Base-by-base conservation (phyloP, 1,139 yeast genomes). In the Kodamaea sp. region DNA sequence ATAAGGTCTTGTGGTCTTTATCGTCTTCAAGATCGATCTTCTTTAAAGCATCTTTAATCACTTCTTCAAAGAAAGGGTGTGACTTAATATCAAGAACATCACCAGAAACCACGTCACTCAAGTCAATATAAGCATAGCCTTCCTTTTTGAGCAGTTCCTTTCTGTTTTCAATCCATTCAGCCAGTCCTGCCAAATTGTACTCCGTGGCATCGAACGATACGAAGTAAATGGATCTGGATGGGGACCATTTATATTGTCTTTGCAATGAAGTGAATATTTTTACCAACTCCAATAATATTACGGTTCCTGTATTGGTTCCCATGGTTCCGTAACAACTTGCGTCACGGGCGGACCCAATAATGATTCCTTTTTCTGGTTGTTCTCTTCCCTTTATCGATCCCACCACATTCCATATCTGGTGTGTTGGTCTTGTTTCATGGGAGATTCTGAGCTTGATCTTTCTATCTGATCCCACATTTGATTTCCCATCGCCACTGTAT, bases 311-410 rank as follows among this genome's bases (percentile, higher is more conserved):
- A 47, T 79, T 78, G 14, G 92, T 80, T 22, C 78, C 73, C 2
- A 79, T 63, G 0, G 95, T 82, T 8, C 97, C 97, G 47, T 69
- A 77, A 47, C 95, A 81, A 21, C 78, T 61, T 0, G 96, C 69
- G 51, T 90, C 97, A 44, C 97, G 70, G 5, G 85, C 77, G 0
- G 97, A 89, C 2, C 96, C 97, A 39, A 92, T 76, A 6, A 90
- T 70, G 6, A 92, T 63, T 0, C 88, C 88, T 45, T 80, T 76
- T 21, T 79, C 87, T 13, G 70, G 64, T 57, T 88, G 96, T 53
- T 92, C 97, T 29, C 80, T 63, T 2, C 97, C 97, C 22, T 74
- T 73, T 15, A 92, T 76, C 32, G 83, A 76, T 1, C 94, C 96
- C 21, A 87, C 57, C 1, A 90, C 79, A 50, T 89, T 85, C 87